Conservation (phyloP, 805 yeast genomes). For the Suhomyces sp. region DNA sequence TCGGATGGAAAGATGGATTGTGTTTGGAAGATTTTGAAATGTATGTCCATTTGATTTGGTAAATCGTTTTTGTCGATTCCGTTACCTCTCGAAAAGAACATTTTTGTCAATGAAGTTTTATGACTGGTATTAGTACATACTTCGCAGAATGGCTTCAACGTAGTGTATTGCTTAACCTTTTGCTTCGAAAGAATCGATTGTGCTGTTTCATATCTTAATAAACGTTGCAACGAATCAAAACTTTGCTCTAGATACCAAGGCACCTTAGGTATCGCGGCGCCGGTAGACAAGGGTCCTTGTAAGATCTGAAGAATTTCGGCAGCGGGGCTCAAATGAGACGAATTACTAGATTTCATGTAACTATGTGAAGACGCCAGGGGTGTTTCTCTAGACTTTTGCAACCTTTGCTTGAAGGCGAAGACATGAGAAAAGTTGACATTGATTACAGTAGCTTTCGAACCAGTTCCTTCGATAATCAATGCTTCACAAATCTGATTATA, state of each 20-base stretch:
- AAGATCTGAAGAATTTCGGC: slow-evolving; percentile 3
- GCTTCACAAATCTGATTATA: slow-evolving; percentile 19
- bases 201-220: slow-evolving; percentile 32
- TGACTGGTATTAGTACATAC: slow-evolving; percentile 48
- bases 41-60: neutral
- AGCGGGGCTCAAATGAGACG: neutral
- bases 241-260: slow-evolving; percentile 3
- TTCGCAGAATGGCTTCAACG: slow-evolving; percentile 43
- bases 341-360: neutral
- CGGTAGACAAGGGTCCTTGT: slow-evolving; percentile 9
- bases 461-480: slow-evolving; percentile 1
- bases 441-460: neutral
- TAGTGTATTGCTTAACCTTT: slow-evolving; percentile 37
- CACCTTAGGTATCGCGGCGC: neutral
- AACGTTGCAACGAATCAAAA: slow-evolving; percentile 1
- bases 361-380: neutral
- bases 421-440: slow-evolving; percentile 16
- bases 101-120: slow-evolving; percentile 21
- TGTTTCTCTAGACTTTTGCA: neutral
- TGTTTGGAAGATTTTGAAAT: slow-evolving; percentile 2
- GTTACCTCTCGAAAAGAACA: slow-evolving; percentile 17
- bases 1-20: slow-evolving; percentile 15
- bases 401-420: slow-evolving; percentile 11
- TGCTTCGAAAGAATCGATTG: slow-evolving; percentile 38
- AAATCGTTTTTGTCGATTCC: neutral